Evolutionary conservation across 2,329 filamentous ascomycete species (phyloP).

Genomic region (Penicillium sp.): DNA sequence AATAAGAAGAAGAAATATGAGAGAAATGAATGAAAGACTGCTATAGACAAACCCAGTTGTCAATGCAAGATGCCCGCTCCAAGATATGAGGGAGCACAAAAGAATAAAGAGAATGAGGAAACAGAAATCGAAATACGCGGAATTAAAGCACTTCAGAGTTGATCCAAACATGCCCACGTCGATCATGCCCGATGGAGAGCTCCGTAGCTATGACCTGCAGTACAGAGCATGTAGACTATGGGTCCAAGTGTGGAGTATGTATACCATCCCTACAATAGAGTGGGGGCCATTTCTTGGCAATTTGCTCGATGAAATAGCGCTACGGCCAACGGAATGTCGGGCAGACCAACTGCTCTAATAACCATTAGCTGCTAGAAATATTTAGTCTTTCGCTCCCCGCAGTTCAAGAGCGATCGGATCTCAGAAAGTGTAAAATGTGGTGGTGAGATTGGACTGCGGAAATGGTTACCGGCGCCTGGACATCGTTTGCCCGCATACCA

Average conservation of each 20-base stretch:
- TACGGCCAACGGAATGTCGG: conserved; percentile 10
- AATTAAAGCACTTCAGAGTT: conserved; percentile 6
- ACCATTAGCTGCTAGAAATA: background rate
- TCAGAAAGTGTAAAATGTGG: background rate
- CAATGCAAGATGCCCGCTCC: conserved; percentile 6
- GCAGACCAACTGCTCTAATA: background rate
- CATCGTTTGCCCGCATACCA: conserved; percentile 12
- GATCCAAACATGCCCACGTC: conserved; percentile 6
- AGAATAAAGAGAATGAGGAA: background rate
- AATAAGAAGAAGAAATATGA: background rate
- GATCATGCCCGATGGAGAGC: conserved; percentile 3
- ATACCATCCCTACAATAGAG: conserved; percentile 10
- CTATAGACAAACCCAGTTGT: conserved; percentile 2
- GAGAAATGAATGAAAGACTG: background rate
- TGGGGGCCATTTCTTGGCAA: background rate
- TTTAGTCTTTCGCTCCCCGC: background rate
- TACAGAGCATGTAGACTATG: background rate
- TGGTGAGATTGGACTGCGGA: background rate
- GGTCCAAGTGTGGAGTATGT: background rate
- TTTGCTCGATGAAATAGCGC: conserved; percentile 1
- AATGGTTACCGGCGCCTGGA: background rate
- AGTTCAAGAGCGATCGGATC: background rate
- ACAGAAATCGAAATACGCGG: background rate
- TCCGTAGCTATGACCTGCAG: background rate
- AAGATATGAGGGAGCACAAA: background rate